A percentile compares a stretch with the other conserved stretches of the same genome.
Evolutionary conservation across 2,329 filamentous ascomycete genomes (phyloP).

Genomic region (Madurella mycetomatis): DNA sequence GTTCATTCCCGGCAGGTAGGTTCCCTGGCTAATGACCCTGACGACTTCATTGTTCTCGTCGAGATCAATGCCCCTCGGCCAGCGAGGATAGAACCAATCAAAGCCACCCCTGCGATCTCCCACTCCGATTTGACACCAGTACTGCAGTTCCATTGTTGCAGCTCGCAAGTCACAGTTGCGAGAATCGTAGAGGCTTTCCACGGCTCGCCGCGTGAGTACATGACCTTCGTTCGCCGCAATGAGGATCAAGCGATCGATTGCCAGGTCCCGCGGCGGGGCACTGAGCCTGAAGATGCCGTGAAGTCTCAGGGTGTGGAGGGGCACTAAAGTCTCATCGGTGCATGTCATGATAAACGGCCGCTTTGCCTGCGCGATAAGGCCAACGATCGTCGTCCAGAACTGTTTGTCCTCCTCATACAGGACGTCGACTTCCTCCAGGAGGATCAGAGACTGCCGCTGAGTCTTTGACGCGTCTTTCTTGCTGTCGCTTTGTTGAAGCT

Average conservation of each 20-base stretch:
- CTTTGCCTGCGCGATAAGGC: slow-evolving; percentile 77
- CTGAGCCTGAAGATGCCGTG: slow-evolving; percentile 80
- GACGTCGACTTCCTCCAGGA: slow-evolving; percentile 90
- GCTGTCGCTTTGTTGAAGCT: slow-evolving; percentile 15
- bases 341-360: slow-evolving; percentile 93
- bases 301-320: slow-evolving; percentile 67
- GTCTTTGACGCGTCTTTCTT: slow-evolving; percentile 38
- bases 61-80: slow-evolving; percentile 66
- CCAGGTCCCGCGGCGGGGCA: slow-evolving; percentile 59
- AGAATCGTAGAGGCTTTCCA: slow-evolving; percentile 65
- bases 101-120: slow-evolving; percentile 84
- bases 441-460: slow-evolving; percentile 90
- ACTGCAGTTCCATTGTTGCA: slow-evolving; percentile 78
- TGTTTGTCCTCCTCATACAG: slow-evolving; percentile 94
- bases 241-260: slow-evolving; percentile 74
- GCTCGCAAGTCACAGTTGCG: slow-evolving; percentile 72
- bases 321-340: slow-evolving; percentile 82
- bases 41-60: slow-evolving; percentile 64
- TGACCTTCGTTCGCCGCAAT: slow-evolving; percentile 89
- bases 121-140: slow-evolving; percentile 95
- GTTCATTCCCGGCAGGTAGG: slow-evolving; percentile 75
- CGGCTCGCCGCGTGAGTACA: slow-evolving; percentile 61
- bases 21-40: slow-evolving; percentile 75
- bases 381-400: slow-evolving; percentile 81
- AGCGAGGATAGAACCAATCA: slow-evolving; percentile 81